A percentile compares a stretch with the other conserved stretches of the same genome.
Evolutionary conservation across 1,284 basidiomycete species (phyloP).

Genomic region (Schizophyllum commune): DNA sequence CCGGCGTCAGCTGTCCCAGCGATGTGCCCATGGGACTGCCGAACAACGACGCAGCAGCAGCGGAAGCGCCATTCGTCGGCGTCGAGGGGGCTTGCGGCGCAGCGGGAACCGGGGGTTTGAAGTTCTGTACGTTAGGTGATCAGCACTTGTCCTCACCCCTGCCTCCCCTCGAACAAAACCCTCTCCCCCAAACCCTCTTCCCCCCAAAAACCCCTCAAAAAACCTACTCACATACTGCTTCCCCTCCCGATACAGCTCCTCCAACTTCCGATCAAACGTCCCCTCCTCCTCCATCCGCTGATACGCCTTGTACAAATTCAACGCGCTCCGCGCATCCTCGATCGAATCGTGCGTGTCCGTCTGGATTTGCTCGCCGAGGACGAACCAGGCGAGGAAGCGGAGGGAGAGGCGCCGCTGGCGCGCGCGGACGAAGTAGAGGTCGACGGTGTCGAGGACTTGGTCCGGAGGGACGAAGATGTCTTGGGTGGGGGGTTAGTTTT

Average conservation of each 20-base stretch:
- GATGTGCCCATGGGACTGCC: too few relatives aligned
- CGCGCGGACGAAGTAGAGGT: conserved; percentile 80
- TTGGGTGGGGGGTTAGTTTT: too few relatives aligned
- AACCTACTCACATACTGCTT: conserved; percentile 60
- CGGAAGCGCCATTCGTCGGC: too few relatives aligned
- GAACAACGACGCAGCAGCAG: too few relatives aligned
- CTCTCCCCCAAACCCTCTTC: too few relatives aligned
- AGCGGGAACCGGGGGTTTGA: not conserved
- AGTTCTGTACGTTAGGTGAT: not conserved
- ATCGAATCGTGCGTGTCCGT: conserved; percentile 94
- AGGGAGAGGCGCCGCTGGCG: conserved; percentile 86
- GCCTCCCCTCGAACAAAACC: too few relatives aligned
- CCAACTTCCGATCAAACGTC: conserved; percentile 82
- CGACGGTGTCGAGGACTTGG: conserved; percentile 96
- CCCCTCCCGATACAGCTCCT: conserved; percentile 72
- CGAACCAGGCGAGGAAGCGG: conserved; percentile 92
- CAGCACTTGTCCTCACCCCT: too few relatives aligned
- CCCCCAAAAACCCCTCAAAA: too few relatives aligned
- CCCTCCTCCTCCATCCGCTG: conserved; percentile 71
- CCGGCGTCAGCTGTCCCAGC: too few relatives aligned
- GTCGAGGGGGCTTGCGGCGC: not conserved
- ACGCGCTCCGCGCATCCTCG: conserved; percentile 87
- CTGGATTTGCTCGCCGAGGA: conserved; percentile 89
- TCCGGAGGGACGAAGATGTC: conserved; percentile 94
- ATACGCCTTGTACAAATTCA: conserved; percentile 83